Conservation (phyloP, 306 rosid species). For the Malus sieversii region DNA sequence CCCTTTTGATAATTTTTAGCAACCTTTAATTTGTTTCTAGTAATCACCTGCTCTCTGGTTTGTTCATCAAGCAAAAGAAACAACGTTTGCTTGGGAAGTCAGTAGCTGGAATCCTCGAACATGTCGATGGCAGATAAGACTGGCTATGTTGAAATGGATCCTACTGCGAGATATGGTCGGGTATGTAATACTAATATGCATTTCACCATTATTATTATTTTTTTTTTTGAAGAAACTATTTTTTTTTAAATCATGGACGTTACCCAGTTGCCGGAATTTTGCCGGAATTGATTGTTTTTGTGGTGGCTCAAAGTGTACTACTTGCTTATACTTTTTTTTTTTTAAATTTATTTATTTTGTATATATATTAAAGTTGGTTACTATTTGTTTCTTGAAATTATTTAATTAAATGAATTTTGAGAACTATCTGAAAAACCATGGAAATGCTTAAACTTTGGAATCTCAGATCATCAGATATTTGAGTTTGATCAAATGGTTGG, state of each 20-base stretch:
- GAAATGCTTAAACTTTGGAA: not conserved
- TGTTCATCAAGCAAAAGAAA: not conserved
- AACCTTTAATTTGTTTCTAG: not conserved
- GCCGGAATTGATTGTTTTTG: not conserved
- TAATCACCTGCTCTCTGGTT: not conserved
- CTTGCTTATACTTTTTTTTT: not conserved
- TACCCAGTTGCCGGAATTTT: not conserved
- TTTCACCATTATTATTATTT: constrained; percentile 1
- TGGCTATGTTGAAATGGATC: constrained; percentile 64
- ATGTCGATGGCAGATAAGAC: not conserved
- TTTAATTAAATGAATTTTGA: not conserved
- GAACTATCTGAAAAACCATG: not conserved
- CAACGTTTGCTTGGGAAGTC: not conserved
- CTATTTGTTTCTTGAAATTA: not conserved
- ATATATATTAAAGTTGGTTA: not conserved
- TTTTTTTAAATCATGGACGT: no score
- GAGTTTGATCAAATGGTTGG: not conserved
- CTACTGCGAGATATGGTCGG: constrained; percentile 73
- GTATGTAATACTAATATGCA: constrained; percentile 22
- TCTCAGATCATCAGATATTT: not conserved
- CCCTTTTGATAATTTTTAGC: not conserved
- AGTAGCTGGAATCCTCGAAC: not conserved
- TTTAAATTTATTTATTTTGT: no score
- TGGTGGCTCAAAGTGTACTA: not conserved
- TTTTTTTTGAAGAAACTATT: not conserved